Base-by-base conservation (phyloP, 495 filamentous ascomycete genomes). In the Trichoderma orchidacearum region DNA sequence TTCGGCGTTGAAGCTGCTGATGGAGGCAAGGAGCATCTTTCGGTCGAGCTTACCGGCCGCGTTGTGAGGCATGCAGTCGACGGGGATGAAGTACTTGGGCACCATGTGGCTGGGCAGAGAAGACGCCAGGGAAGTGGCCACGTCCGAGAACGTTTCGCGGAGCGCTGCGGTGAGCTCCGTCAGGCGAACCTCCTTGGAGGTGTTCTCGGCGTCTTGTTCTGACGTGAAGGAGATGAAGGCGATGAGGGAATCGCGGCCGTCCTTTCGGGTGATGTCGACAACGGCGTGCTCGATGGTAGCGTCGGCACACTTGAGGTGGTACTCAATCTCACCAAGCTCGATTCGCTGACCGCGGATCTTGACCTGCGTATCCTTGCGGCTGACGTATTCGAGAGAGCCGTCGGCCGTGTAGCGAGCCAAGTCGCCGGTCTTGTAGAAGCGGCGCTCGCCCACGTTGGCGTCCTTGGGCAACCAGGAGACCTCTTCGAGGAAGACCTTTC, bases 61-160 rank as follows among this genome's bases (percentile, higher is more conserved):
- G n/a, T 53, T 53, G n/a, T 53, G 29, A 7, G 51, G 51, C 51
- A 30, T 53, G 12, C 27, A 9, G 51, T 53, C 29, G 2, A 53
- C n/a, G n/a, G 30, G 29, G 18, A 63, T 57, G 36, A 41, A 59
- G 11, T 54, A 15, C 7, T 45, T 56, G 1, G 62, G 62, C 5
- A 63, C 34, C 62, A 63, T 63, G 54, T 59, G 59, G 1, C 13
- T n/a, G 2, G 62, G 59, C 4, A 63, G 15, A 23, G 15, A 13
- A 0, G 29, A 30, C 8, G 11, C 62, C 8, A 95, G 73, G 59
- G 91, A 86, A 64, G 90, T 85, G 48, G 83, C 77, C 58, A 81
- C 85, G 61, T 94, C 89, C 89, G 81, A 82, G 0, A 75, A 72
- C 5, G 77, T 65, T 13, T 77, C 67, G 0, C 81, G 84, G 58